Conservation (phyloP, 2,329 filamentous ascomycete species). For the Aspergillus fijiensis region DNA sequence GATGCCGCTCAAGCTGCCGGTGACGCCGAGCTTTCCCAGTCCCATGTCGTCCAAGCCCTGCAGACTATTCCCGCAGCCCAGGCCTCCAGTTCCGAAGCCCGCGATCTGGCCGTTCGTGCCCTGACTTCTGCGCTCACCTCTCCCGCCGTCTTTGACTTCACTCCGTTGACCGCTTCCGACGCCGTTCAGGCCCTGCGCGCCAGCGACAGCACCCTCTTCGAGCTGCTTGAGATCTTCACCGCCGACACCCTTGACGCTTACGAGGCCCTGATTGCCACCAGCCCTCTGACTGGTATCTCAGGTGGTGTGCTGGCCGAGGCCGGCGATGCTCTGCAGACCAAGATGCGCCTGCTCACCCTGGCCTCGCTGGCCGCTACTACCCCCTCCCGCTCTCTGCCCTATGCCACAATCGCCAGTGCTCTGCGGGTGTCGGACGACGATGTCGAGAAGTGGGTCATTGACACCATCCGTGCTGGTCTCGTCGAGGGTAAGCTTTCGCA, state of each 20-base stretch:
- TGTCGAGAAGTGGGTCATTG: constrained; percentile 98
- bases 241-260: constrained; percentile 94
- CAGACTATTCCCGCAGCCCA: constrained; percentile 68
- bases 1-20: constrained; percentile 76
- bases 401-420: constrained; percentile 77
- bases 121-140: constrained; percentile 67
- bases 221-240: constrained; percentile 92
- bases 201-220: constrained; percentile 79
- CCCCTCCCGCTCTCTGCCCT: constrained; percentile 82
- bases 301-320: constrained; percentile 77
- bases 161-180: constrained; percentile 67
- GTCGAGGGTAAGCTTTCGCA: constrained; percentile 97
- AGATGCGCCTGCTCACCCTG: constrained; percentile 94
- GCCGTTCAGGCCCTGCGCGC: constrained; percentile 83
- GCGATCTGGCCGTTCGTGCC: constrained; percentile 61
- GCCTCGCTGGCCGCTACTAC: constrained; percentile 82
- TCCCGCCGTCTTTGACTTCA: constrained; percentile 69
- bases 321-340: constrained; percentile 78
- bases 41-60: constrained; percentile 72
- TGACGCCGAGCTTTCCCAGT: constrained; percentile 73
- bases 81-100: constrained; percentile 54
- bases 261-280: constrained; percentile 80
- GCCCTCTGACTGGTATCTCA: constrained; percentile 61
- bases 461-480: constrained; percentile 91
- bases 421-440: constrained; percentile 80